Conservation (phyloP, 1,139 yeast species). For the Hyphopichia fennica region DNA sequence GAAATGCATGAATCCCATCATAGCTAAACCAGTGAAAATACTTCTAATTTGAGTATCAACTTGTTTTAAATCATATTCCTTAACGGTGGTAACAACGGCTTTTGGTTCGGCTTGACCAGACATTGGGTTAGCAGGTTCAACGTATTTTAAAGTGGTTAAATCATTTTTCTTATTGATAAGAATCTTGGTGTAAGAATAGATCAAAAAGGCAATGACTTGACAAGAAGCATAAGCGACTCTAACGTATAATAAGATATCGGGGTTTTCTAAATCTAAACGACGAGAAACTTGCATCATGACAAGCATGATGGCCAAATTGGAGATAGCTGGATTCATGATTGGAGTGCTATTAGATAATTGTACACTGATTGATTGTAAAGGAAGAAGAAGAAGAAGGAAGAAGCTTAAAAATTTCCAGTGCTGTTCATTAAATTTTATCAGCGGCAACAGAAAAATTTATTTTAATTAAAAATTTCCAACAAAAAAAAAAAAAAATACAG, state of each 20-base stretch:
- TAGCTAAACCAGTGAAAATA: conserved; percentile 85
- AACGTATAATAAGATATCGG: conserved; percentile 69
- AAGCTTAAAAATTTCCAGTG: neutral
- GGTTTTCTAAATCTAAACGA: conserved; percentile 86
- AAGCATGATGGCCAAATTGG: conserved; percentile 88
- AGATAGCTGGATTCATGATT: conserved; percentile 78
- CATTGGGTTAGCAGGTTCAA: conserved; percentile 82
- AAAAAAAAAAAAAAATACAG: neutral
- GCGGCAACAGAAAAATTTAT: neutral
- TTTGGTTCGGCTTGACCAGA: conserved; percentile 70
- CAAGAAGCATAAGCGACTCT: conserved; percentile 72
- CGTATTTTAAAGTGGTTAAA: conserved; percentile 87
- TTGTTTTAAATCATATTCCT: conserved; percentile 91
- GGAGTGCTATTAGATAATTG: neutral
- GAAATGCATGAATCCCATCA: conserved; percentile 98
- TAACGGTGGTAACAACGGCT: conserved; percentile 86
- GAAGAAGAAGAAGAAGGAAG: neutral
- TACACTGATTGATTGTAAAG: too few relatives aligned
- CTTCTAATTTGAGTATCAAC: conserved; percentile 77
- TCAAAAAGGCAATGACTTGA: conserved; percentile 61
- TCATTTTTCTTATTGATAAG: conserved; percentile 77
- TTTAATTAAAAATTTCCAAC: too few relatives aligned
- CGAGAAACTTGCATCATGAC: conserved; percentile 97
- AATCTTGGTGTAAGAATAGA: conserved; percentile 65
- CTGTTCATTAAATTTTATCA: neutral